Evolutionary conservation across 805 yeast species (phyloP), one percentile per base, ranked within the genome.

Genomic region (Kodamaea hsintzibuensis): DNA sequence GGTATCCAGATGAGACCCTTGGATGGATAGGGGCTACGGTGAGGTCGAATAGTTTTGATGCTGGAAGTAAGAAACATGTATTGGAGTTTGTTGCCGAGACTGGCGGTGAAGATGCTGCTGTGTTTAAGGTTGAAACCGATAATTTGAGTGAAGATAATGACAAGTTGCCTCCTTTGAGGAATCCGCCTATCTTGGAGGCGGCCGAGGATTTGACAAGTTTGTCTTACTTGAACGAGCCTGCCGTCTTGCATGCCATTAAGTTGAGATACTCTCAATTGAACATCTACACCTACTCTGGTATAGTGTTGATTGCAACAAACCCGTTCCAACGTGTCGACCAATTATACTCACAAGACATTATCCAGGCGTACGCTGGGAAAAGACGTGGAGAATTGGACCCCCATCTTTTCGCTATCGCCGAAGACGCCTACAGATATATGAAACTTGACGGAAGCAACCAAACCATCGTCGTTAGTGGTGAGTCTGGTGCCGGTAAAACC

Each of bases 401-500:
- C 4, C 99, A 93, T 77, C 78, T 93, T 67, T 93, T 93, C 71
- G 97, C 98, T 45, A 93, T 93, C 62, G 98, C 99, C 25, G 98
- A 92, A 71, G 98, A 95, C 65, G 98, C 98, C 5, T 92, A 91
- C 69, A 81, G 97, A 63, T 87, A 96, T 67, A 93, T 93, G 99
- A 88, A 89, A 64, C 80, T 86, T 48, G 96, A 91, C 62, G 77
- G 82, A 42, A 80, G 83, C 62, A 92, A 93, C 74, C 99, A 93
- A 74, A 93, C 99, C 1, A 92, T 93, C 58, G 97, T 93, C 14
- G 98, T 93, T 14, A 85, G 92, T 62, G 99, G 99, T 73, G 99
- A 93, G 73, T 89, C 97, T 6, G 99, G 99, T 72, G 98, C 99
- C 27, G 99, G 99, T 71, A 95, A 93, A 66, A 95, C 98, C 3